Evolutionary conservation across 1,139 yeast genomes (phyloP).

Genomic region (Geotrichum aggregatum): DNA sequence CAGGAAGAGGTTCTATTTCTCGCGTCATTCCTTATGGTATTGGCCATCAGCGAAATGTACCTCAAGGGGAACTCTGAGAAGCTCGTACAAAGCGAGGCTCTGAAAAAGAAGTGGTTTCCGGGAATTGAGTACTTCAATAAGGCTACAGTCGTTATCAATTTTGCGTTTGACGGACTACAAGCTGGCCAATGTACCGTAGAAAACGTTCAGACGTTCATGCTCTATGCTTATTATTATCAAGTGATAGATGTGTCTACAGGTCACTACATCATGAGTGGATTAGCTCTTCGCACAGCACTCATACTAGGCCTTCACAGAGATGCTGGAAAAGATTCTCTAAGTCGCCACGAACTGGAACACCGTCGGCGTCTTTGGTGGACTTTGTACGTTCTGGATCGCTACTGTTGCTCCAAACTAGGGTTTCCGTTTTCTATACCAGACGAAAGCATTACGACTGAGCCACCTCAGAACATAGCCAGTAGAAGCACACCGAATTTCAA

Average conservation of each 20-base stretch:
- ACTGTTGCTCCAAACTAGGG: constrained; percentile 82
- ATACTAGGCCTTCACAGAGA: constrained; percentile 75
- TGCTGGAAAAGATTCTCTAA: constrained; percentile 23
- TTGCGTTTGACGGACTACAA: constrained; percentile 28
- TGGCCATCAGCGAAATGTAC: constrained; percentile 84
- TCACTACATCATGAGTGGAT: constrained; percentile 74
- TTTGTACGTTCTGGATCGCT: constrained; percentile 81
- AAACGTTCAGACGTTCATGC: constrained; percentile 69
- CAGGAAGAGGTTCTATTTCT: constrained; percentile 35
- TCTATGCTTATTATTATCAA: constrained; percentile 77
- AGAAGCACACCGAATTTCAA: too few species aligned
- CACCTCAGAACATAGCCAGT: constrained; percentile 51
- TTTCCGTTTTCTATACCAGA: constrained; percentile 74
- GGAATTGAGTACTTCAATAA: constrained; percentile 26
- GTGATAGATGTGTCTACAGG: constrained; percentile 84
- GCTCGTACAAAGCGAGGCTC: not conserved
- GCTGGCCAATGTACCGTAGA: constrained; percentile 24
- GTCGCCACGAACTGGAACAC: constrained; percentile 48
- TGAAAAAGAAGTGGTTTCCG: constrained; percentile 22
- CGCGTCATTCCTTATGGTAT: constrained; percentile 67
- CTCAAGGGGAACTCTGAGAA: not conserved
- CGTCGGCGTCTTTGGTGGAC: constrained; percentile 89
- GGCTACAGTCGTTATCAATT: constrained; percentile 25
- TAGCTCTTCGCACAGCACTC: constrained; percentile 69
- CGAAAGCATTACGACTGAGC: constrained; percentile 65